phyloP scores from a whole-genome alignment of 1,139 yeast species.

The Pneumocystis oryctolagi region DNA sequence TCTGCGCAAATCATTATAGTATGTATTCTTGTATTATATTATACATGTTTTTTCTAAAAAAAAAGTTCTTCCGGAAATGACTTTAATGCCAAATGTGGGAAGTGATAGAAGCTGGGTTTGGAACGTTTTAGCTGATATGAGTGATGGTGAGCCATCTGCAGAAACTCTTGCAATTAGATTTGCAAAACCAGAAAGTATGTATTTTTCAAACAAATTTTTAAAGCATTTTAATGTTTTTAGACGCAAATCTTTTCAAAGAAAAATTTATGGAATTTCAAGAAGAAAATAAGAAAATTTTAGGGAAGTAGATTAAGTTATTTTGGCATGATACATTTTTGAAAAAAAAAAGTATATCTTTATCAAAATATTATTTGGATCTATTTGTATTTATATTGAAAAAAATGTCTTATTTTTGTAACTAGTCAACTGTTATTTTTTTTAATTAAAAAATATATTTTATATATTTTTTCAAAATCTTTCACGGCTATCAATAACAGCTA shows the following conservation, averaged over 20 bases:
- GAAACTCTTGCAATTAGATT: slow-evolving; percentile 93
- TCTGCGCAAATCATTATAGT: slow-evolving; percentile 88
- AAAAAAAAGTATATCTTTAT: not conserved
- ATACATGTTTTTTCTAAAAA: not conserved
- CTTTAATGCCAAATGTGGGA: slow-evolving; percentile 83
- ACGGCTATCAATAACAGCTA: not conserved
- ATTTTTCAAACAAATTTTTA: not conserved
- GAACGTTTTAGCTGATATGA: slow-evolving; percentile 81
- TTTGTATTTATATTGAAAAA: not conserved
- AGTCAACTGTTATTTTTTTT: not conserved
- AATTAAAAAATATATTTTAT: not conserved
- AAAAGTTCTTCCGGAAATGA: slow-evolving; percentile 56
- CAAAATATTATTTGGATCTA: not conserved
- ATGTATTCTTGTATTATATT: slow-evolving; percentile 8
- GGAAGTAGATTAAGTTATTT: slow-evolving; percentile 12
- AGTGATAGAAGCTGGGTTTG: slow-evolving; percentile 98
- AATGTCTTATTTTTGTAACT: not conserved
- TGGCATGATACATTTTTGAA: not conserved
- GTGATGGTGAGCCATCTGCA: slow-evolving; percentile 94
- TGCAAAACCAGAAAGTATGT: slow-evolving; percentile 68
- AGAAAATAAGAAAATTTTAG: slow-evolving; percentile 34
- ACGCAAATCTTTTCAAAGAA: slow-evolving; percentile 90
- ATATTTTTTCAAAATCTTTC: not conserved
- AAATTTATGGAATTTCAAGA: slow-evolving; percentile 73
- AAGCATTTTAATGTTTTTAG: slow-evolving; percentile 3